Evolutionary conservation across 2,329 filamentous ascomycete species (phyloP).

Genomic region (Curvularia sp.): DNA sequence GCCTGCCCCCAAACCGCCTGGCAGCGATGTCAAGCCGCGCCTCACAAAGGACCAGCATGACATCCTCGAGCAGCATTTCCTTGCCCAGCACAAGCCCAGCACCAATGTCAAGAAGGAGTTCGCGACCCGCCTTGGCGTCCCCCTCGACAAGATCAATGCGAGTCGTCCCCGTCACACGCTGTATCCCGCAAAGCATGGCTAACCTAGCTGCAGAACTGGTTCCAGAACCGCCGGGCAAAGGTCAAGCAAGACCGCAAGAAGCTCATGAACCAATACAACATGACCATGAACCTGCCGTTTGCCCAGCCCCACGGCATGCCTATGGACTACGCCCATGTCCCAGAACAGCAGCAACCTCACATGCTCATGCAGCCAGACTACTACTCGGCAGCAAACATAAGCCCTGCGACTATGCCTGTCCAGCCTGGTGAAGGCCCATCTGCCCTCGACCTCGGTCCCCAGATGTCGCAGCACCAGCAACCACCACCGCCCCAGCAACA

Average conservation of each 20-base stretch:
- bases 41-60: constrained; percentile 62
- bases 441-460: constrained; percentile 40
- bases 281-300: constrained; percentile 44
- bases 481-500: constrained; percentile 37
- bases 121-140: constrained; percentile 56
- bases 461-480: constrained; percentile 37
- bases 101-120: constrained; percentile 60
- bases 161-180: constrained; percentile 31
- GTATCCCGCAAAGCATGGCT: constrained; percentile 28
- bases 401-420: constrained; percentile 44
- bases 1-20: constrained; percentile 34
- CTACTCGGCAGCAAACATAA: constrained; percentile 45
- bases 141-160: constrained; percentile 62
- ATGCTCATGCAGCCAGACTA: constrained; percentile 40
- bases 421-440: constrained; percentile 42
- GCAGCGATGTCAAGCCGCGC: constrained; percentile 58
- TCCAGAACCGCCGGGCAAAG: constrained; percentile 61
- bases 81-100: constrained; percentile 58
- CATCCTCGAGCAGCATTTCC: constrained; percentile 59
- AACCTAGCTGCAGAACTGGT: constrained; percentile 57
- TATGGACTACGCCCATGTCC: constrained; percentile 25
- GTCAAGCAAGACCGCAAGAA: constrained; percentile 62
- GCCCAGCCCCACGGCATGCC: constrained; percentile 32
- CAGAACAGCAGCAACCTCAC: constrained; percentile 36
- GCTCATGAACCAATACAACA: constrained; percentile 48